Base-by-base conservation (phyloP, 2,329 filamentous ascomycete species). In the Cucurbitaria berberidis region DNA sequence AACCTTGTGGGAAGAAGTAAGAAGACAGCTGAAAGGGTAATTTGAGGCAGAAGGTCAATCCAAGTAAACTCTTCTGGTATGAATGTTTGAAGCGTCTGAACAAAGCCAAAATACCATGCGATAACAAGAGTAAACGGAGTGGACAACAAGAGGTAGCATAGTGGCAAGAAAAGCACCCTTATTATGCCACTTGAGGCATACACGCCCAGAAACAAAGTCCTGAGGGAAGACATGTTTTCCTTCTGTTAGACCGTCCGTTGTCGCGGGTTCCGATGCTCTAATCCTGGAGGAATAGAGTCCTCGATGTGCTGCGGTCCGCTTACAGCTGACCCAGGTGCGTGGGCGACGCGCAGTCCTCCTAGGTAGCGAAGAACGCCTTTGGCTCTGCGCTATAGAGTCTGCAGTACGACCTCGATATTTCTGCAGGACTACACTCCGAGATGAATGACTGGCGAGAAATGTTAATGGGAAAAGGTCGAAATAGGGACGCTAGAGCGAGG, bases 131-230 rank as follows among this genome's bases (percentile, higher is more conserved):
- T 35, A 34, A 75, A 72, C 5, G 72, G 72, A 59, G 62, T 72
- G 57, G 60, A 48, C 35, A 74, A 54, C 26, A 68, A 36, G 16
- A 66, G 34, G 47, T 72, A 71, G 50, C 70, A 73, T 56, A 67
- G 16, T 34, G 72, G 72, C n/a, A 74, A 59, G 51, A 75, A 75
- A 10, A 70, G 45, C 15, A 55, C 39, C 54, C 60, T 74, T 73
- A 75, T 71, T 57, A 62, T 42, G 24, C 56, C 43, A 57, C 70
- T 72, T 3, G 70, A 73, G 45, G 67, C 60, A 59, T 75, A 64
- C 27, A 74, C 69, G 39, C 63, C 67, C 48, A 70, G 47, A 49
- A 74, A 74, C 32, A 74, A 48, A 42, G 63, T 68, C 57, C 66
- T 70, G 53, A 70, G 57, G 11, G 62, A 67, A 54, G 57, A 66